These are phyloP conservation scores for Acanthamoeba divionensis DNA, from an alignment of 208 protist species.

Conservation along the genomic window DNA sequence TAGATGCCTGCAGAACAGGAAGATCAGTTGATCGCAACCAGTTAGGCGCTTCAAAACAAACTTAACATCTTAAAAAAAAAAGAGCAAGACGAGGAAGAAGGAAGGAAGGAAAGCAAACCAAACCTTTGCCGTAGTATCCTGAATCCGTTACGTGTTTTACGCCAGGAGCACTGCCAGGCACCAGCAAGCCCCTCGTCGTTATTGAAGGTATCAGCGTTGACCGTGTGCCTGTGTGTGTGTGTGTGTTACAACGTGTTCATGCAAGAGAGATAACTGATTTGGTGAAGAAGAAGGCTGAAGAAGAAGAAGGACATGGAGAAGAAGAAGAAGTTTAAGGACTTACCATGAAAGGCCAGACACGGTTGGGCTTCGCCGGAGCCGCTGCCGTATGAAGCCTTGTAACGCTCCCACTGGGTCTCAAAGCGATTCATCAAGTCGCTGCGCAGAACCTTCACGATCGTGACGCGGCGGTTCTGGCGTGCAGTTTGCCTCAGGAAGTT, in stretches of 20 bases:
- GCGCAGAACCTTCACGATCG: conserved; percentile 25
- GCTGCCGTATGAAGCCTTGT: conserved; percentile 18
- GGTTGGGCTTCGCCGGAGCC: neutral
- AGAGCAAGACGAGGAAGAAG: neutral
- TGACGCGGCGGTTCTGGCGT: neutral
- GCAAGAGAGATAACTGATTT: too few species aligned
- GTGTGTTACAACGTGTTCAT: neutral
- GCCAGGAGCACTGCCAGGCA: conserved; percentile 7
- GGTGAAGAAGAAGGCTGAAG: too few species aligned
- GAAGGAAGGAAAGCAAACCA: neutral
- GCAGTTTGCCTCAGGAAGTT: neutral
- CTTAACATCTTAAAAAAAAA: neutral
- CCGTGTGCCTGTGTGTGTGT: neutral
- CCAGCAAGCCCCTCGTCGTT: neutral
- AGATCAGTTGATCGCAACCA: neutral
- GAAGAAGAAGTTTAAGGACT: neutral
- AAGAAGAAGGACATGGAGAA: neutral
- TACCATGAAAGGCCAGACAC: conserved; percentile 24
- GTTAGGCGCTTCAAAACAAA: neutral
- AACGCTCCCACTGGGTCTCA: conserved; percentile 30
- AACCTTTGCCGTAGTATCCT: conserved; percentile 33
- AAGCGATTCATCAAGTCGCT: conserved; percentile 10
- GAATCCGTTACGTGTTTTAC: conserved; percentile 38
- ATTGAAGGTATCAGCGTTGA: conserved; percentile 17
- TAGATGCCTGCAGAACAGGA: conserved; percentile 33